These are phyloP conservation scores for Talaromyces funiculosus DNA, from an alignment of 2,329 filamentous ascomycete genomes.

Conservation along the genomic window DNA sequence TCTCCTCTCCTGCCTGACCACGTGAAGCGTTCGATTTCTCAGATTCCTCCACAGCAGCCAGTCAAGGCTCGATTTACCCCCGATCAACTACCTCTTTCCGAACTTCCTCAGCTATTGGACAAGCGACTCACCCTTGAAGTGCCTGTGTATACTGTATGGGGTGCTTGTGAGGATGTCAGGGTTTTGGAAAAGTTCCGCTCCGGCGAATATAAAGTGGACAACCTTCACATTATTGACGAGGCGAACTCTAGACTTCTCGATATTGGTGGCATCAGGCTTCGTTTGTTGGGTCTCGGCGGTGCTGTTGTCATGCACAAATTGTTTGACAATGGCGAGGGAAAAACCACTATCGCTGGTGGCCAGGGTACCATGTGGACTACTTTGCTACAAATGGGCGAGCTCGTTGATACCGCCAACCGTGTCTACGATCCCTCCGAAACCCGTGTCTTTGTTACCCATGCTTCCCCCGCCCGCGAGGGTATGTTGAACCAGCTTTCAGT, in stretches of 20 bases:
- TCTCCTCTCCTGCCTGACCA: conserved; percentile 84
- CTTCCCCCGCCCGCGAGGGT: conserved; percentile 91
- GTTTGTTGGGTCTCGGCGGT: conserved; percentile 85
- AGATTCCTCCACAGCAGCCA: conserved; percentile 57
- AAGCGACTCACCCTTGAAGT: conserved; percentile 88
- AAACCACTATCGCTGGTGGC: conserved; percentile 95
- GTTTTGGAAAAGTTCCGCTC: conserved; percentile 97
- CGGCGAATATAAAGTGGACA: conserved; percentile 94
- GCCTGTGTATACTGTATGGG: conserved; percentile 98
- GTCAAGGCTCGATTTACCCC: conserved; percentile 82
- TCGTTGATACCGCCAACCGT: conserved; percentile 95
- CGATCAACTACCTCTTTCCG: conserved; percentile 81
- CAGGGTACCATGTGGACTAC: conserved; percentile 99
- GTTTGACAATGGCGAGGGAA: conserved; percentile 95
- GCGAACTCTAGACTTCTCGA: conserved; percentile 93
- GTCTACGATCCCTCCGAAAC: conserved; percentile 98
- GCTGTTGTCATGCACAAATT: conserved; percentile 99
- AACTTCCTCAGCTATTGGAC: conserved; percentile 81
- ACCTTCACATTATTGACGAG: conserved; percentile 97
- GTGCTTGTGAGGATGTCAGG: conserved; percentile 95
- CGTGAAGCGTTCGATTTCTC: conserved; percentile 61
- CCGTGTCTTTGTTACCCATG: conserved; percentile 92
- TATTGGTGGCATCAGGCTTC: conserved; percentile 90
- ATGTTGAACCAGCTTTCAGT: conserved; percentile 97
- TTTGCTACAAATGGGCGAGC: conserved; percentile 92